Evolutionary conservation across 331 rosid genomes (phyloP), one percentile per base, ranked within the genome.

Genomic region (Prunus yedoensis): DNA sequence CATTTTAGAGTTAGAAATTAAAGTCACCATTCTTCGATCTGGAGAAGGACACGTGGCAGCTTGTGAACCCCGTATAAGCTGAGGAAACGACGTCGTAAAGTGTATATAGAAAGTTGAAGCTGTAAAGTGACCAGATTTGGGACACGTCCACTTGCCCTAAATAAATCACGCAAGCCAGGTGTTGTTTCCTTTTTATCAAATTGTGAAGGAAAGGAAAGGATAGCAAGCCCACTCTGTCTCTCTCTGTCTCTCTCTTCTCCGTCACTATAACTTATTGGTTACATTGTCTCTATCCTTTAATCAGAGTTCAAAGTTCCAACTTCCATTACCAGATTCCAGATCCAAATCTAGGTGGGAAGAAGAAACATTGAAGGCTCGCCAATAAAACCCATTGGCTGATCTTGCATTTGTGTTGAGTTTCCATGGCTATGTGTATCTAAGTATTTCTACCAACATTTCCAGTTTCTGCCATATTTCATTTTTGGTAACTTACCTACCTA

Each of bases 11-110:
- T 41, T 17, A 8, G 74, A 20, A 38, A 27, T 47, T 8, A 57
- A 54, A n/a, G 57, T 45, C 78, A 79, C 85, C 84, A 88, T 77
- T 16, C 5, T 18, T 3, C 5, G 46, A 73, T 51, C 66, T 21
- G 2, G 10, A n/a, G 17, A 1, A 0, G 8, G 56, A 75, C 84
- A 89, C 88, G 89, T 84, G 89, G 80, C 75, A 14, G 0, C 2
- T 21, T 62, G 4, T 8, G 64, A 77, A 49, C 85, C 79, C 15
- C 15, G 35, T n/a, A n/a, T 51, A 11, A 1, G 32, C 12, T 18
- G 0, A 1, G 1, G 1, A 28, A 46, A 76, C 80, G 80, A 30
- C 35, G 56, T 13, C 80, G 80, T 68, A 3, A 17, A 11, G 0
- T 11, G 41, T 38, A 38, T 38, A 0, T 1, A 38, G 7, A 38